Conservation (phyloP, 2,329 filamentous ascomycete species). For the Sporothrix pallida region DNA sequence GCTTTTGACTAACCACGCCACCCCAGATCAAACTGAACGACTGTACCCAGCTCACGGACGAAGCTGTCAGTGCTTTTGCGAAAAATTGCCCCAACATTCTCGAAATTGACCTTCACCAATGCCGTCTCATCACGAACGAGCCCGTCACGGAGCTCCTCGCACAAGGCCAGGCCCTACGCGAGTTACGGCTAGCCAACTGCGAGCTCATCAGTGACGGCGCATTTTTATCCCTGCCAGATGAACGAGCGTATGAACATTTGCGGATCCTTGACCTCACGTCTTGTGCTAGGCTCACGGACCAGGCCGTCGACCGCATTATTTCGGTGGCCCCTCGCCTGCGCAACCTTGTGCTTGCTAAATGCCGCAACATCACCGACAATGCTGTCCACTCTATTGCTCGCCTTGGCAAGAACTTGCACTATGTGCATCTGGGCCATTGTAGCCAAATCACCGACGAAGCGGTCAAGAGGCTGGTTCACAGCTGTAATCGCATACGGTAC, state of each 20-base stretch:
- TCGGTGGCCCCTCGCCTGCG: constrained; percentile 83
- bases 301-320: constrained; percentile 87
- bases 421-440: constrained; percentile 94
- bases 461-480: constrained; percentile 80
- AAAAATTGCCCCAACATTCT: constrained; percentile 88
- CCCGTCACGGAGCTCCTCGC: constrained; percentile 82
- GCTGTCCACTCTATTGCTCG: constrained; percentile 86
- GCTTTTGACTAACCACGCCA: constrained; percentile 24
- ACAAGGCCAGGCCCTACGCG: constrained; percentile 81
- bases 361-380: constrained; percentile 86
- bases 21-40: constrained; percentile 88
- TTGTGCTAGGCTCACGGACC: constrained; percentile 81
- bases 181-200: constrained; percentile 86
- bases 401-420: constrained; percentile 94
- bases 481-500: constrained; percentile 92
- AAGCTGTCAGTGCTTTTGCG: constrained; percentile 83
- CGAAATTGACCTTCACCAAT: constrained; percentile 93
- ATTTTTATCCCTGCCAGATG: constrained; percentile 76
- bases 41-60: constrained; percentile 82
- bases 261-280: constrained; percentile 94
- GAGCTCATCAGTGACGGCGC: constrained; percentile 84
- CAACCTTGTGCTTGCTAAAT: constrained; percentile 94
- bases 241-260: constrained; percentile 79
- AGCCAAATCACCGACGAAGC: constrained; percentile 87
- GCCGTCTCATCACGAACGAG: constrained; percentile 77